Evolutionary conservation across 352 stramenopile genomes (phyloP), one percentile per base, ranked within the genome.

Genomic region (Peronospora belbahrii): DNA sequence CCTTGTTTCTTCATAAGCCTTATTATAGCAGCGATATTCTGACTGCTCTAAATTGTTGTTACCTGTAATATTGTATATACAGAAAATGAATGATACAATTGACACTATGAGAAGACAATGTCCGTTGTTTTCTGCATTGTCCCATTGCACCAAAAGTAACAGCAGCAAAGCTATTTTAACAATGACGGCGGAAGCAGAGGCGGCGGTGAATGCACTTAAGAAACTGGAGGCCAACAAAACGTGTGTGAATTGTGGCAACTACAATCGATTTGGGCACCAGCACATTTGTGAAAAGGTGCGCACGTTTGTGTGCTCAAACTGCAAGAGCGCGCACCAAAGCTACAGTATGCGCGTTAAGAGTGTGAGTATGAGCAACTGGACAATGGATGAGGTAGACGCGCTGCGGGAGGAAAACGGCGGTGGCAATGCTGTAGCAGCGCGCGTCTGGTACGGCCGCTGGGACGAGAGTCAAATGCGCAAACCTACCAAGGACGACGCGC

Each of bases 321-420:
- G 93, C 72, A 98, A 98, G 72, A 90, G 80, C 33, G 88, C 85
- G 9, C 93, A 98, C 62, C 89, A 97, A 68, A 95, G 89, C 55
- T 95, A 88, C 53, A 94, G 73, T 31, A 89, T 96, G 62, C 87
- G 93, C 71, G 95, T 96, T 64, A 98, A 98, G 63, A 91, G 80
- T 38, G 73, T 97, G 14, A 97, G 91, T 42, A 98, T 98, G 93
- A 92, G 69, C 41, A 95, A 85, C 56, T 98, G 93, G 93, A 92
- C 74, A 17, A 74, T 89, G 47, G 74, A 83, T 0, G 91, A 98
- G 48, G 93, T 97, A 11, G 68, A 93, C 14, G 75, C 85, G 28
- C 57, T 98, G 20, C 75, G 83, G 22, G 79, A 94, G 23, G 62
- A 76, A 48, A 89, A 93, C 43, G 73, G 67, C n/a, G 81, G 85